These are phyloP conservation scores for Aureobasidium lini DNA, from an alignment of 2,329 filamentous ascomycete genomes.

Conservation along the genomic window DNA sequence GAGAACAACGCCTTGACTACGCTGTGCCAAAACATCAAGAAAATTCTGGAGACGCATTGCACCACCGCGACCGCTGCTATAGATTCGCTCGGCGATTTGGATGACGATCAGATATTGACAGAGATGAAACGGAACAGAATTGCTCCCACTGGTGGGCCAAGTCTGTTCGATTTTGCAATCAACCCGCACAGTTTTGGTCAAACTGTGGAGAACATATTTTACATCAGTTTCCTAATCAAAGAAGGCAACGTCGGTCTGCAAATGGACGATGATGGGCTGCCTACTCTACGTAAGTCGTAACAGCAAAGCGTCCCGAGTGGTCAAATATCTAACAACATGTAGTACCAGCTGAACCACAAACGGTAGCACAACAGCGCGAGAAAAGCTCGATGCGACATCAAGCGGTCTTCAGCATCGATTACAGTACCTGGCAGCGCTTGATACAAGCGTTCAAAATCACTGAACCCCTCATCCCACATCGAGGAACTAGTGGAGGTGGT, in stretches of 20 bases:
- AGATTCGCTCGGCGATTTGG: constrained; percentile 25
- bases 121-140: constrained; percentile 62
- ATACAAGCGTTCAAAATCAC: constrained; percentile 68
- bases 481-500: constrained; percentile 48
- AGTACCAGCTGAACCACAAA: constrained; percentile 41
- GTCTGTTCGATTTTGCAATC: constrained; percentile 78
- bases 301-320: too few species aligned
- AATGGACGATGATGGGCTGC: constrained; percentile 64
- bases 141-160: constrained; percentile 61
- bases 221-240: constrained; percentile 85
- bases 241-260: constrained; percentile 73
- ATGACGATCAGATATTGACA: constrained; percentile 33
- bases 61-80: constrained; percentile 21
- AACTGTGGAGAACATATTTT: constrained; percentile 94
- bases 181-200: constrained; percentile 89
- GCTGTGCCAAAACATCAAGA: constrained; percentile 68
- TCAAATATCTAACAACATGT: constrained; percentile 15
- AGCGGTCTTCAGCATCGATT: constrained; percentile 82
- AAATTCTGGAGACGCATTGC: constrained; percentile 45
- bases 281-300: constrained; percentile 64
- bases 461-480: constrained; percentile 78
- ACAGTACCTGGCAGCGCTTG: constrained; percentile 71
- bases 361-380: constrained; percentile 47
- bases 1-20: constrained; percentile 73
- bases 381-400: constrained; percentile 59